phyloP scores from a whole-genome alignment of 768 basidiomycete genomes.

The Mrakia blollopis region DNA sequence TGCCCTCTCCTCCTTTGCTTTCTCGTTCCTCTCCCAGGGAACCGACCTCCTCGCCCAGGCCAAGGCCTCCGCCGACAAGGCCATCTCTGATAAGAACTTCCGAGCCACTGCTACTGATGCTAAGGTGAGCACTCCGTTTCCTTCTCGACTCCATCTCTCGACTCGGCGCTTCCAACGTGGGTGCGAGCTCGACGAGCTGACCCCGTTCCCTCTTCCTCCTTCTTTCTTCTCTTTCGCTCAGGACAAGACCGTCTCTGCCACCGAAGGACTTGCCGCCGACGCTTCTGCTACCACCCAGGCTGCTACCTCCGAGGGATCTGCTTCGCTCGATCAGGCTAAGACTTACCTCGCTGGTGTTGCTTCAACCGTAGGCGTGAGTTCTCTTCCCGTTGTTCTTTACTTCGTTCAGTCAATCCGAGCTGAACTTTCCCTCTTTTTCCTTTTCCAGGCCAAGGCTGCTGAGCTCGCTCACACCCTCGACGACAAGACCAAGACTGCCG shows the following conservation, averaged over 20 bases:
- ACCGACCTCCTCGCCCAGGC: slow-evolving; percentile 1
- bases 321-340: slow-evolving; percentile 20
- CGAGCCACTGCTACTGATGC: background rate
- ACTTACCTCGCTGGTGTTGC: slow-evolving; percentile 25
- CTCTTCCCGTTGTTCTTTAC: background rate
- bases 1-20: background rate
- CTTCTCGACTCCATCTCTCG: background rate
- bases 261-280: background rate
- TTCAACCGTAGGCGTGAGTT: slow-evolving; percentile 1
- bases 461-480: slow-evolving; percentile 13
- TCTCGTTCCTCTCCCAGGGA: background rate
- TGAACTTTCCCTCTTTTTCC: background rate
- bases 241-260: slow-evolving; percentile 9
- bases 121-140: background rate
- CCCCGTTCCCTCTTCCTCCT: slow-evolving; percentile 3
- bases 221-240: background rate
- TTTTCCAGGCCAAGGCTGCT: background rate
- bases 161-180: background rate
- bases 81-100: background rate
- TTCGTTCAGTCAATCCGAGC: background rate
- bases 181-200: background rate
- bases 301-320: slow-evolving; percentile 10
- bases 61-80: background rate
- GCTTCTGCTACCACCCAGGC: slow-evolving; percentile 4
- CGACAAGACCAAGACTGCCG: slow-evolving; percentile 22